Evolutionary conservation across 257 asterid species (phyloP).

Genomic region (Salvia miltiorrhiza): DNA sequence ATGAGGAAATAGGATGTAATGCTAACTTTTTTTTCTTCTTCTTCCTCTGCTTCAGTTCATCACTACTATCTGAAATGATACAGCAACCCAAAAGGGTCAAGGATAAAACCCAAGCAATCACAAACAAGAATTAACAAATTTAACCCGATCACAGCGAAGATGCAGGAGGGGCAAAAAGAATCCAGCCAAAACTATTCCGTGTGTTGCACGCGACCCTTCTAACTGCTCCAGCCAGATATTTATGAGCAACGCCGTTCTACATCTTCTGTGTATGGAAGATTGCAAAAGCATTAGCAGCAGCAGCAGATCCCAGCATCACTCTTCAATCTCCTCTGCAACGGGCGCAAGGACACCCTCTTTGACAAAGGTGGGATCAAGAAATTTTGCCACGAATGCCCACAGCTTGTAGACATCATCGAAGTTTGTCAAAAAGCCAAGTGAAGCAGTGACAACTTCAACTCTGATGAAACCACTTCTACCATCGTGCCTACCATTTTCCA

Average conservation of each 20-base stretch:
- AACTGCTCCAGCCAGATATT: conserved; percentile 7
- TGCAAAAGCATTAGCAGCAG: conserved; percentile 6
- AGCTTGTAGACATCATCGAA: conserved; percentile 89
- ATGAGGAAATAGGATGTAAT: conserved; percentile 16
- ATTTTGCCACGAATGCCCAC: conserved; percentile 95
- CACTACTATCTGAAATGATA: conserved; percentile 43
- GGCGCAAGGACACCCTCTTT: conserved; percentile 73
- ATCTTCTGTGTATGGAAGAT: conserved; percentile 15
- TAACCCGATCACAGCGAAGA: conserved; percentile 40
- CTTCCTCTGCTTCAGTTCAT: conserved; percentile 41
- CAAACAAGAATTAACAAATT: conserved; percentile 60
- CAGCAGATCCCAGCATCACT: conserved; percentile 28
- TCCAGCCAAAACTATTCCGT: conserved; percentile 21
- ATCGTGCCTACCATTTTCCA: conserved; percentile 71
- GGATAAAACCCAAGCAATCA: conserved; percentile 44
- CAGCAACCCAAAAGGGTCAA: conserved; percentile 40
- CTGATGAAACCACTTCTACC: conserved; percentile 77
- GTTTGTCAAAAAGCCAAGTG: conserved; percentile 83
- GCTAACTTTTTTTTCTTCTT: conserved; percentile 22
- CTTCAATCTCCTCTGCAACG: conserved; percentile 69
- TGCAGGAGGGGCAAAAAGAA: conserved; percentile 42
- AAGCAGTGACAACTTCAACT: conserved; percentile 97
- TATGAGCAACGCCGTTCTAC: conserved; percentile 16
- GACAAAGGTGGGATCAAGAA: conserved; percentile 77
- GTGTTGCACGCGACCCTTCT: conserved; percentile 18